Percentiles rank a stretch among this genome's conserved stretches.
These are phyloP conservation scores for Suhomyces kilbournensis DNA, from an alignment of 805 yeast species.

Conservation along the genomic window DNA sequence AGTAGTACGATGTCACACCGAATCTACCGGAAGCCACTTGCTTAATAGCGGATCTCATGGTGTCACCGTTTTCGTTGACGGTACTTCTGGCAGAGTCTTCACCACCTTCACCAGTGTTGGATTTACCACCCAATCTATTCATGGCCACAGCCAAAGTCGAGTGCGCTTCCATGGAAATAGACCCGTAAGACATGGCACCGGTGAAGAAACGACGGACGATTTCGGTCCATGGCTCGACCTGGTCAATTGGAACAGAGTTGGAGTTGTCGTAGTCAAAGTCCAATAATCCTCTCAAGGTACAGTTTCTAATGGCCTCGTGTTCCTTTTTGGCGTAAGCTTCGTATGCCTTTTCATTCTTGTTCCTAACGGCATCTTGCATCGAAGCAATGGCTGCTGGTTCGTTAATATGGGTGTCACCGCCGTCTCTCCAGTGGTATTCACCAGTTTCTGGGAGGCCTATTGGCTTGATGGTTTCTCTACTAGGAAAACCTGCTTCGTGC, in stretches of 20 bases:
- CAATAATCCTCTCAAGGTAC: constrained; percentile 90
- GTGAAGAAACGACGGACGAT: constrained; percentile 95
- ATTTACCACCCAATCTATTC: constrained; percentile 97
- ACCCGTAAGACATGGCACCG: constrained; percentile 99
- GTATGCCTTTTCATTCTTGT: constrained; percentile 91
- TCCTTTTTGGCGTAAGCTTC: constrained; percentile 87
- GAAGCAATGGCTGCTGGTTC: constrained; percentile 94
- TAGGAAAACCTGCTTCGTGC: constrained; percentile 90
- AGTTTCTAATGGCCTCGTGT: constrained; percentile 84
- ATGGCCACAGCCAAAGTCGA: constrained; percentile 97
- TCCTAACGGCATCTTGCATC: constrained; percentile 96
- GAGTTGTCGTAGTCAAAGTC: constrained; percentile 81
- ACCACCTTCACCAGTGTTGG: constrained; percentile 99
- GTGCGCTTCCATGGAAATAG: constrained; percentile 97
- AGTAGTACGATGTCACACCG: constrained; percentile 93
- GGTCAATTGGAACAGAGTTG: constrained; percentile 85
- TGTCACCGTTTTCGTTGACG: constrained; percentile 82
- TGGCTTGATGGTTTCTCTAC: constrained; percentile 66
- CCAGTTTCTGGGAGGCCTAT: constrained; percentile 88
- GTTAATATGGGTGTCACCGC: constrained; percentile 93
- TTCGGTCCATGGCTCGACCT: constrained; percentile 99
- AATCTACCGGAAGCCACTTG: constrained; percentile 98
- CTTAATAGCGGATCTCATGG: constrained; percentile 98
- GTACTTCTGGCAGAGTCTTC: constrained; percentile 90
- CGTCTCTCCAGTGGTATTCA: constrained; percentile 98